Conservation (phyloP, 2,329 filamentous ascomycete genomes). For the Colletotrichum paranaense region DNA sequence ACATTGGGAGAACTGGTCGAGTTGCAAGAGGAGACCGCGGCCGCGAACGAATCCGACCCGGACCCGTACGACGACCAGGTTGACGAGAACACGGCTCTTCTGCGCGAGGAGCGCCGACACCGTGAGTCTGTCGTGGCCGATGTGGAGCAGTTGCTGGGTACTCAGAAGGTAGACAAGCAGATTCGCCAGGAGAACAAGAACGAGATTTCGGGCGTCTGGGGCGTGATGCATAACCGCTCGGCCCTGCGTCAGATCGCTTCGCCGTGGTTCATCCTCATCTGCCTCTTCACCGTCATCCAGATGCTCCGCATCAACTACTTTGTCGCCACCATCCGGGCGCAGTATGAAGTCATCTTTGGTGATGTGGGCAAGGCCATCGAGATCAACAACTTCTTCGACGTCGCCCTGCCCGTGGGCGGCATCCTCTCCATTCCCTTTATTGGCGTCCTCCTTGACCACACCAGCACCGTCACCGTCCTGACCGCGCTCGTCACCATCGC, state of each 20-base stretch:
- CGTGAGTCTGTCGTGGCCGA: constrained; percentile 74
- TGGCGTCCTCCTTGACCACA: constrained; percentile 81
- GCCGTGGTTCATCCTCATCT: constrained; percentile 88
- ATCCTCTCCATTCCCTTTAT: constrained; percentile 90
- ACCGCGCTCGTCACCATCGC: constrained; percentile 76
- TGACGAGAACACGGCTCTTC: constrained; percentile 66
- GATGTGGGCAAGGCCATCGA: constrained; percentile 69
- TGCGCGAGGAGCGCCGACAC: constrained; percentile 66
- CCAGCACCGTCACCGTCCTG: constrained; percentile 78
- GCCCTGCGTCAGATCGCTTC: constrained; percentile 79
- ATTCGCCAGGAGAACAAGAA: constrained; percentile 74
- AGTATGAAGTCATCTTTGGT: constrained; percentile 82
- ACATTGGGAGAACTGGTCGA: constrained; percentile 85
- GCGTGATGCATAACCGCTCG: constrained; percentile 80
- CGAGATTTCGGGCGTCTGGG: constrained; percentile 83
- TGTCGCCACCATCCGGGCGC: constrained; percentile 84
- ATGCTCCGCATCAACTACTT: constrained; percentile 93
- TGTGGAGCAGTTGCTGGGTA: constrained; percentile 79
- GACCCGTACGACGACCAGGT: constrained; percentile 64
- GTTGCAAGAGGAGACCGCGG: constrained; percentile 69
- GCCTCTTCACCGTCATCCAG: constrained; percentile 81
- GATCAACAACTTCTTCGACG: constrained; percentile 88
- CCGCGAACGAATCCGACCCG: constrained; percentile 43
- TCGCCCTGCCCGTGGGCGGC: constrained; percentile 82
- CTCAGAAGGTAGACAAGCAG: constrained; percentile 70